Conservation (phyloP, 208 protist species). For the Trypanosoma theileri region DNA sequence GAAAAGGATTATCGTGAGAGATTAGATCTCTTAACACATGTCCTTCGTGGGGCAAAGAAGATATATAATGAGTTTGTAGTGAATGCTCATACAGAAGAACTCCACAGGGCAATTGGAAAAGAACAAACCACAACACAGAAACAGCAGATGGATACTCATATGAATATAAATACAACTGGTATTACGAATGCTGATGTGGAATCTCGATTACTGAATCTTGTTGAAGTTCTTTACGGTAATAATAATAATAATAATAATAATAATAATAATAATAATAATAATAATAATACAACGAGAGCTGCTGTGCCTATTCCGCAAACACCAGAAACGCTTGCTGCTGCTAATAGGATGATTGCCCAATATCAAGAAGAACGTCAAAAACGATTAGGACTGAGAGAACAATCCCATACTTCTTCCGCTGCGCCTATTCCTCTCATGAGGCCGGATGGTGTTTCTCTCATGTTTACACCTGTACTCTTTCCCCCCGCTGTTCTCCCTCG, state of each 20-base stretch:
- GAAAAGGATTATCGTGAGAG: conserved; percentile 12
- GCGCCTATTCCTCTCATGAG: too few species aligned
- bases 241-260: not conserved
- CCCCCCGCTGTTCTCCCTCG: not conserved
- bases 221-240: conserved; percentile 2
- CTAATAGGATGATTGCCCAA: not conserved
- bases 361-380: not conserved
- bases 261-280: not conserved
- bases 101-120: too few species aligned
- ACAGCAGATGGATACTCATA: not conserved
- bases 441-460: too few species aligned
- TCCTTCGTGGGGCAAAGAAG: conserved; percentile 5
- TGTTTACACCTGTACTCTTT: not conserved
- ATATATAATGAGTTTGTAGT: conserved; percentile 12
- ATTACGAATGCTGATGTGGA: not conserved
- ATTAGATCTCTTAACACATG: conserved; percentile 4
- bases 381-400: not conserved
- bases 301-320: conserved; percentile 3
- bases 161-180: not conserved
- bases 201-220: conserved; percentile 6
- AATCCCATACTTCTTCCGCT: too few species aligned
- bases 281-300: not conserved
- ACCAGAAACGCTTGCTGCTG: not conserved
- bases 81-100: too few species aligned
- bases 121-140: not conserved